Base-by-base conservation (phyloP, 352 stramenopile species). In the Pythium apleroticum region DNA sequence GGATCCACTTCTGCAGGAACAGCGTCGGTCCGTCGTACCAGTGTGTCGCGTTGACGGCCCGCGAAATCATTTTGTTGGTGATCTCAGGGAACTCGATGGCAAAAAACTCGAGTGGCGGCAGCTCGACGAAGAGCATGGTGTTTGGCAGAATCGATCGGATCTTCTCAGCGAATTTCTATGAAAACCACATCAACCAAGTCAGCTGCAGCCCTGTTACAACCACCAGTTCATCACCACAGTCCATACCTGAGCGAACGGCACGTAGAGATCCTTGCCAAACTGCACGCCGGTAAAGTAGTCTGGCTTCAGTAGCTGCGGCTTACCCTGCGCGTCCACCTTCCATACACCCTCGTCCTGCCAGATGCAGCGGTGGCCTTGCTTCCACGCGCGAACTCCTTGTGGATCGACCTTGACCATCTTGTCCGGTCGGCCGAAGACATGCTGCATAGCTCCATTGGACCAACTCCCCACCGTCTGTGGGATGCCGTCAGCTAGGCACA, bases 1-100 rank as follows among this genome's bases (percentile, higher is more conserved):
- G 72, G 10, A 75, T 61, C 81, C 83, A 94, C 1, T 60, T 64
- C 22, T 78, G 84, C 19, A 94, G 48, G 53, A 97, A 96, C 8
- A 98, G 71, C 59, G 90, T 97, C 17, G 94, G 77, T 11, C 85
- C 88, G 66, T 98, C 90, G 69, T 97, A 98, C 87, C 89, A 97
- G 68, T 98, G 91, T 11, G 80, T 95, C 5, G 86, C 87, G 43
- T 95, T 95, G n/a, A 92, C 77, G 0, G 81, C 84, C n/a, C 74
- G 78, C 19, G 86, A 82, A 30, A 93, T 69, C 20, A 78, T 63
- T 2, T 65, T 73, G 11, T 74, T 57, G 7, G 84, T 73, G 53
- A 95, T 85, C 11, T 85, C 74, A 2, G 86, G 86, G 61, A 95
- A 95, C 54, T 75, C 70, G n/a, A 76, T 81, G 11, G 68, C 54